Conservation (phyloP, 129 eudicot genomes). For the Centrapalus pauciflorus region DNA sequence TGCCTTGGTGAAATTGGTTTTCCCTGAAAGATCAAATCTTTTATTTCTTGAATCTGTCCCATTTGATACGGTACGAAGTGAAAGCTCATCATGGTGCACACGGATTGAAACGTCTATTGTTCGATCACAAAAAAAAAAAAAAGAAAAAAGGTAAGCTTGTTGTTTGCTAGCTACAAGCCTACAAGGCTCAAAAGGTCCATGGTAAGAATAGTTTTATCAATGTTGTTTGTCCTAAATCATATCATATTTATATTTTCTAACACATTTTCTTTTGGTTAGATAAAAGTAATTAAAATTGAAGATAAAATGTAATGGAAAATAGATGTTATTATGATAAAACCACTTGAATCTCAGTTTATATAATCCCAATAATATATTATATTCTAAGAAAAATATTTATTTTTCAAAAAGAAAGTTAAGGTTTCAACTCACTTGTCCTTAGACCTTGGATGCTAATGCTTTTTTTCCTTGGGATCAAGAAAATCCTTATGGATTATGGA, state of each 20-base stretch:
- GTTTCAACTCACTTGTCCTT: not conserved
- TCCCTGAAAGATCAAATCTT: conserved; percentile 1
- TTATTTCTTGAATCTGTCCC: not conserved
- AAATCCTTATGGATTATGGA: not conserved
- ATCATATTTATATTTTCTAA: not conserved
- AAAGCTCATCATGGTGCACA: not conserved
- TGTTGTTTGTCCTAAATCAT: no score
- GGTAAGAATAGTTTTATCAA: not conserved
- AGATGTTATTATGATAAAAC: not conserved
- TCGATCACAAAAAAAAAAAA: no score
- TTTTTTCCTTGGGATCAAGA: conserved; percentile 22
- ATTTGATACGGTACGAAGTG: not conserved
- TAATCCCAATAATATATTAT: no score
- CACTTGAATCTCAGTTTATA: no score
- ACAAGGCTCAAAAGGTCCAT: not conserved
- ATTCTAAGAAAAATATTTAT: no score
- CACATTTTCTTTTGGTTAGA: not conserved
- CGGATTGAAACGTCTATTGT: not conserved
- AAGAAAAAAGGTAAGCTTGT: not conserved
- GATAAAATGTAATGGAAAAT: no score
- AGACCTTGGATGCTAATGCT: not conserved
- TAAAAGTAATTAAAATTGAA: no score
- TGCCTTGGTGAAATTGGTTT: conserved; percentile 2
- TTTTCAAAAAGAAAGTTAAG: not conserved
- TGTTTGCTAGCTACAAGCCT: no score